Evolutionary conservation across 2,329 filamentous ascomycete species (phyloP), one percentile per base, ranked within the genome.

Genomic region (Aspergillus candidus): DNA sequence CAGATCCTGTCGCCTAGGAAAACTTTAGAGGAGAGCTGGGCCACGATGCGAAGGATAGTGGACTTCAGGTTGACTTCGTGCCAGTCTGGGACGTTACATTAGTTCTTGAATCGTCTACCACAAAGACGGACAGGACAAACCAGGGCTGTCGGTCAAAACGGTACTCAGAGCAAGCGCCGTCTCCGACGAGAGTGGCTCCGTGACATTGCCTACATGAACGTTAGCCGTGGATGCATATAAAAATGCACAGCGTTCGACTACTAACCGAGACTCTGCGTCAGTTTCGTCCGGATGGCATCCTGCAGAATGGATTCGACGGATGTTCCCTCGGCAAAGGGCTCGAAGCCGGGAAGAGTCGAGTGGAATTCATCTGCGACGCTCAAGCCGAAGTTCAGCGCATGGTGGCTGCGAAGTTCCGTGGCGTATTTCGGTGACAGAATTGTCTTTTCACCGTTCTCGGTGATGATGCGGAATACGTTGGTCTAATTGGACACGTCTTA

Each of bases 1-100:
- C 53, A 55, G 35, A 56, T 40, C 10, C 44, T 47, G 13, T 57
- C 43, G 2, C 57, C 58, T 6, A 59, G 35, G 18, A 61, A 60
- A n/a, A 54, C 44, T 15, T 51, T 38, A 2, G 49, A 46, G 11
- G 49, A 49, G 3, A 41, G 32, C 27, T 49, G 37, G 1, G 49
- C 42, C 30, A 51, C 37, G 1, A 41, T 41, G 11, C 22, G 14
- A 1, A 51, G 35, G 22, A 51, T 32, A 15, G 10, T 49, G 3
- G 35, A 11, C 12, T 48, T 36, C 2, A 50, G 41, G 2, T 22
- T n/a, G 4, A 52, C 12, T 2, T 29, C 13, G 22, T 51, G 48
- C 50, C 48, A 51, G 10, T 49, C 50, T 52, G 27, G 11, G 4
- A 18, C 5, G 22, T 27, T 27, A 11, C 8, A 27, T 40, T 13